Evolutionary conservation across 2,329 filamentous ascomycete species (phyloP).

Genomic region (Thermoascus crustaceus): DNA sequence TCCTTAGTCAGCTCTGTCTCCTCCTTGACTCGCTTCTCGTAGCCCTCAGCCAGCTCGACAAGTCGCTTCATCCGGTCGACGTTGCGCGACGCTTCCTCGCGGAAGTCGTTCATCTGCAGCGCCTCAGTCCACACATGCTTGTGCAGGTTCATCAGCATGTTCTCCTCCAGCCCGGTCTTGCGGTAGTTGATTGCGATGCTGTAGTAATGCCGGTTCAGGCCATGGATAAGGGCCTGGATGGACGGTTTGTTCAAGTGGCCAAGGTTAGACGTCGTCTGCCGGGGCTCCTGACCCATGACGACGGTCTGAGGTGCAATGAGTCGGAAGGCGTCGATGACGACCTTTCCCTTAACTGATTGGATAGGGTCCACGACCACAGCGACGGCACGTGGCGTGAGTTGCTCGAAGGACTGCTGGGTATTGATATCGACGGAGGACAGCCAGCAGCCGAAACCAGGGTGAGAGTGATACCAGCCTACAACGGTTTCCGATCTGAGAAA

Average conservation of each 20-base stretch:
- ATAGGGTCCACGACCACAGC: conserved; percentile 98
- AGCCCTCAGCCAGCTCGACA: conserved; percentile 84
- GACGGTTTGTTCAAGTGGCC: conserved; percentile 98
- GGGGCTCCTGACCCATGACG: conserved; percentile 95
- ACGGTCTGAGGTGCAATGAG: conserved; percentile 96
- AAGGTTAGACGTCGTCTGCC: conserved; percentile 94
- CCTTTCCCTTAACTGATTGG: conserved; percentile 98
- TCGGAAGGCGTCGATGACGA: conserved; percentile 98
- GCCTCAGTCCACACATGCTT: conserved; percentile 99
- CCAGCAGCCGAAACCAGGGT: conserved; percentile 99
- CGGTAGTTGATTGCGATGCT: conserved; percentile 97
- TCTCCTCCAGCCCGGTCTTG: conserved; percentile 95
- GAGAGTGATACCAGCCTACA: conserved; percentile 98
- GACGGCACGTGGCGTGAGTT: conserved; percentile 90
- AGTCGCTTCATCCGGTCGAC: conserved; percentile 81
- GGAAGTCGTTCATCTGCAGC: conserved; percentile 93
- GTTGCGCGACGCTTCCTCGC: conserved; percentile 72
- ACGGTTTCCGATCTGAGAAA: conserved; percentile 76
- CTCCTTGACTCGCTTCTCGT: conserved; percentile 98
- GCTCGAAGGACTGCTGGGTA: conserved; percentile 99
- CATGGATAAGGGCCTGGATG: conserved; percentile 98
- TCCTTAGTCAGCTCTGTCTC: conserved; percentile 96
- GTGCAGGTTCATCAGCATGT: conserved; percentile 99
- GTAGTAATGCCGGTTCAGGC: conserved; percentile 97
- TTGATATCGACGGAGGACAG: conserved; percentile 98